Conservation (phyloP, 371 early-diverging fungal species). For the Dichotomocladium elegans region DNA sequence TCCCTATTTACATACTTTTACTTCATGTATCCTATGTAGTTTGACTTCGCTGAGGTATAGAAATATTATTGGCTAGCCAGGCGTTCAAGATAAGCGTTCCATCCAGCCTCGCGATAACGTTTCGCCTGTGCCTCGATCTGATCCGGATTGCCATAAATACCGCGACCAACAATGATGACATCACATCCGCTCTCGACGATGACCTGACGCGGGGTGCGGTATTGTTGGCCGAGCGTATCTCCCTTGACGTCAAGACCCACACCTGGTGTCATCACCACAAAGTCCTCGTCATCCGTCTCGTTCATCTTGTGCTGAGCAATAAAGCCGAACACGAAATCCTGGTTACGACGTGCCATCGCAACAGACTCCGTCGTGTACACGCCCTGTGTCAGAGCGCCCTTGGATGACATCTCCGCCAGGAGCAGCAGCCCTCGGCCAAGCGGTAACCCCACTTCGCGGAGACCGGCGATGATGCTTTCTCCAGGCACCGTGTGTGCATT, state of each 20-base stretch:
- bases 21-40: too few relatives aligned
- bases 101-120: slow-evolving; percentile 88
- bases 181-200: slow-evolving; percentile 84
- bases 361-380: slow-evolving; percentile 84
- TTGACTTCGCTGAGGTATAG: too few relatives aligned
- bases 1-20: too few relatives aligned
- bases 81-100: slow-evolving; percentile 86
- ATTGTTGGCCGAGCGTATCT: slow-evolving; percentile 93
- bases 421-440: slow-evolving; percentile 80
- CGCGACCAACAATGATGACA: slow-evolving; percentile 96
- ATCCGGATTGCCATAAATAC: slow-evolving; percentile 84
- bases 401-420: slow-evolving; percentile 95
- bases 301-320: slow-evolving; percentile 80
- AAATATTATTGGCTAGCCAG: too few relatives aligned
- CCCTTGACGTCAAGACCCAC: slow-evolving; percentile 79
- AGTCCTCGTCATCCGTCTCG: slow-evolving; percentile 69
- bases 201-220: slow-evolving; percentile 86
- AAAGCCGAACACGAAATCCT: slow-evolving; percentile 92
- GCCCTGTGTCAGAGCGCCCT: slow-evolving; percentile 80
- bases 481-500: slow-evolving; percentile 95
- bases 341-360: slow-evolving; percentile 79
- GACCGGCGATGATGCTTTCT: slow-evolving; percentile 90
- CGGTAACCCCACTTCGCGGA: slow-evolving; percentile 82
- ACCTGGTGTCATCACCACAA: slow-evolving; percentile 93
- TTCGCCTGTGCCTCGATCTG: slow-evolving; percentile 71